These are phyloP conservation scores for Amaranthus cruentus DNA, from an alignment of 148 eudicot species.

Conservation along the genomic window DNA sequence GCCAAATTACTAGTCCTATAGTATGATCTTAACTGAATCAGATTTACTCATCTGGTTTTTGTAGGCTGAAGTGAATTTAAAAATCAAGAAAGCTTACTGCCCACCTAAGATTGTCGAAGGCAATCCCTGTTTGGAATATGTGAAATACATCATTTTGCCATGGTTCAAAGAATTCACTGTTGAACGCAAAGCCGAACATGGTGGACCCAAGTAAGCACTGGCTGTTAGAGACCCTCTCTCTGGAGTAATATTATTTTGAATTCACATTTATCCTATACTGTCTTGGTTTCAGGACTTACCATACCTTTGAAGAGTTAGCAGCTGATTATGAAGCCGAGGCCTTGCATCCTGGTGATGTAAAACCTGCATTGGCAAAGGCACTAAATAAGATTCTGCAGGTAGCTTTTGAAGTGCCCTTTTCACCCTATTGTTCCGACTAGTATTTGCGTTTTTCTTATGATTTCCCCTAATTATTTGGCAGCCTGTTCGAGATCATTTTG, in stretches of 20 bases:
- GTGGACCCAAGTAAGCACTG: conserved; percentile 72
- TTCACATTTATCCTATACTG: background rate
- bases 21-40: background rate
- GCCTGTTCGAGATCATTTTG: conserved; percentile 93
- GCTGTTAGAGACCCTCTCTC: background rate
- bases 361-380: conserved; percentile 77
- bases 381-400: conserved; percentile 77
- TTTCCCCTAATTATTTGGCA: conserved; percentile 1
- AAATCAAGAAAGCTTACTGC: conserved; percentile 86
- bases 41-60: conserved; percentile 4
- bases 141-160: conserved; percentile 71
- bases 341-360: conserved; percentile 71
- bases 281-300: conserved; percentile 47
- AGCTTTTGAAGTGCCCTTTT: background rate
- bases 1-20: background rate
- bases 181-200: conserved; percentile 58
- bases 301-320: conserved; percentile 51
- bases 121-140: conserved; percentile 85
- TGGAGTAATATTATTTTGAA: background rate
- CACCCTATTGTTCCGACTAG: too few relatives aligned
- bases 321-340: conserved; percentile 64
- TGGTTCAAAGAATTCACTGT: conserved; percentile 73
- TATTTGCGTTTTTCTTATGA: too few relatives aligned
- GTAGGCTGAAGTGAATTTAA: conserved; percentile 69
- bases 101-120: conserved; percentile 66